Conservation (phyloP, 1,284 basidiomycete species). For the Blastosporella zonata region DNA sequence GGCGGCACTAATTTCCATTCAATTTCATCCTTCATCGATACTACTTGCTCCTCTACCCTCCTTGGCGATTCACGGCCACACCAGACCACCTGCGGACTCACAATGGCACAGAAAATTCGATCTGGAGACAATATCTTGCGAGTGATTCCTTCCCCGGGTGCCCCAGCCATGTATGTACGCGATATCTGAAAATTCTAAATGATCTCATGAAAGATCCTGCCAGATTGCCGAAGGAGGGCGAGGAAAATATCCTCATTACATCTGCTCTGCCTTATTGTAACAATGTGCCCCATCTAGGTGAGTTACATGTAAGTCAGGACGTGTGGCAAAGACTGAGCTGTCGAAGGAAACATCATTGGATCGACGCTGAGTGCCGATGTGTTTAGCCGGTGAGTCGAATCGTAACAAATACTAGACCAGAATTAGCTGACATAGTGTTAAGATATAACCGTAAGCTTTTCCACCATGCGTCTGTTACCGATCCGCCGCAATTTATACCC, state of each 20-base stretch:
- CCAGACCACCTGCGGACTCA: neutral
- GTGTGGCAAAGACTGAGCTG: constrained; percentile 5
- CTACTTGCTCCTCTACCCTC: constrained; percentile 9
- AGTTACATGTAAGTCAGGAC: constrained; percentile 18
- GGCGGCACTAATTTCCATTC: neutral
- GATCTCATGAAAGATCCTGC: constrained; percentile 15
- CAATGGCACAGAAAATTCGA: constrained; percentile 69
- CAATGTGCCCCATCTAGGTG: constrained; percentile 96
- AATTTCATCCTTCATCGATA: constrained; percentile 15
- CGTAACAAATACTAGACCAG: constrained; percentile 1
- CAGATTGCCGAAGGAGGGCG: constrained; percentile 83
- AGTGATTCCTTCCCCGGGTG: constrained; percentile 47
- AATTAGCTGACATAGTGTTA: constrained; percentile 28
- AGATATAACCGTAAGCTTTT: constrained; percentile 67
- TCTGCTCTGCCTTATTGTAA: constrained; percentile 98
- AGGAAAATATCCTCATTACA: constrained; percentile 88
- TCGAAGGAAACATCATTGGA: constrained; percentile 93
- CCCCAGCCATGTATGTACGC: constrained; percentile 39
- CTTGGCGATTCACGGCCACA: neutral
- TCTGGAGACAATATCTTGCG: constrained; percentile 61
- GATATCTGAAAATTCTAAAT: constrained; percentile 13
- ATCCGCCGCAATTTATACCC: constrained; percentile 5
- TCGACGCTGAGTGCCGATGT: constrained; percentile 96
- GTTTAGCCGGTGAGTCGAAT: constrained; percentile 83
- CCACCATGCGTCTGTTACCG: neutral